Base-by-base conservation (phyloP, 2,329 filamentous ascomycete species). In the Capronia epimyces region DNA sequence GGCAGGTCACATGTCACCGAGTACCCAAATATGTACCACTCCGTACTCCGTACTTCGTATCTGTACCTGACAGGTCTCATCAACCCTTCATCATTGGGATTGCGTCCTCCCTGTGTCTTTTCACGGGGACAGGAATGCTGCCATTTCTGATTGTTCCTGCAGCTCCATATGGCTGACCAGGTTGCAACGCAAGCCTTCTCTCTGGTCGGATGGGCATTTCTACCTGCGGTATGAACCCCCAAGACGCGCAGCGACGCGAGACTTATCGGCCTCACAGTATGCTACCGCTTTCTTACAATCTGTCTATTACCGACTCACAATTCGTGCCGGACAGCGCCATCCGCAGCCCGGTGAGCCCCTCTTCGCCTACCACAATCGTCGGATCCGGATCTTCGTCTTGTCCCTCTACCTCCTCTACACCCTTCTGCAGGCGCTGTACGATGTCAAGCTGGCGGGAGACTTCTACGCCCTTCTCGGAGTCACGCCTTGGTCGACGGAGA, bases 341-440 rank as follows among this genome's bases (percentile, higher is more conserved):
- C 91, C 86, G 1, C 80, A 71, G 51, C 71, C 60, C 80, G 86
- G 29, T 80, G 87, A 67, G 75, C 76, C 82, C 1, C 82, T 82
- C 59, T 87, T 81, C 67, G 75, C 78, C 57, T 76, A 78, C 50
- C 87, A 97, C 72, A 84, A 89, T 53, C 86, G 86, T 51, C 80
- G 82, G 62, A 91, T 96, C 66, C 83, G 93, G 67, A 84, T 91
- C 65, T 74, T 84, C 60, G 87, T 97, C 63, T 84, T 97, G 44
- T 75, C 84, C 43, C 72, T 80, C 54, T 98, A 97, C 72, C 86
- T 97, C 31, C 71, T 85, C 58, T 96, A 95, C 75, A 95, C 89
- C 41, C 82, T 97, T 63, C 93, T 90, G 72, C 91, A 97, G 71
- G 86, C 89, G 63, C 87, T 95, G 75, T 82, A 87, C 72, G 82